phyloP scores from a whole-genome alignment of 257 asterid species.

The Primulina eburnea region DNA sequence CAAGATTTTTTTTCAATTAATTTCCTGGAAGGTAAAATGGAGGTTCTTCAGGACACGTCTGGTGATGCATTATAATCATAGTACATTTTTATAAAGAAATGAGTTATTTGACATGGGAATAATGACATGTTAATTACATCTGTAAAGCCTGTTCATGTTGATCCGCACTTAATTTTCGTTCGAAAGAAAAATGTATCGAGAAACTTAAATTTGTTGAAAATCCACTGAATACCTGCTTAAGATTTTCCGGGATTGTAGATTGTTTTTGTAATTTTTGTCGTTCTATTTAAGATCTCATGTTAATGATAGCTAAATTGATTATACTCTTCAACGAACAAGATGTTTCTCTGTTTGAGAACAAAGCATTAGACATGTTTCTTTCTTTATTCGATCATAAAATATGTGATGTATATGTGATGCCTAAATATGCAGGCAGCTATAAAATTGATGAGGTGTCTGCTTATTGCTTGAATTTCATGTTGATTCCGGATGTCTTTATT shows the following conservation, averaged over 20 bases:
- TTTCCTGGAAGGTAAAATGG: too few species aligned
- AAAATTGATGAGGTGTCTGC: neutral
- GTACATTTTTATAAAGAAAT: neutral
- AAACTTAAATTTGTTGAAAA: neutral
- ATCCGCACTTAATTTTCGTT: neutral
- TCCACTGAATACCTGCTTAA: neutral
- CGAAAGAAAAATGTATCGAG: neutral
- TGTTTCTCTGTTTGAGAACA: neutral
- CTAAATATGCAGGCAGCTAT: constrained; percentile 8
- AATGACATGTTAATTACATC: neutral
- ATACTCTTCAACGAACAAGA: neutral
- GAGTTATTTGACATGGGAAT: neutral
- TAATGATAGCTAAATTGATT: too few species aligned
- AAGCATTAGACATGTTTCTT: neutral
- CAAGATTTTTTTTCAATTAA: too few species aligned
- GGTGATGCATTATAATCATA: too few species aligned
- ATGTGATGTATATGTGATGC: neutral
- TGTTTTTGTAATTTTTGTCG: too few species aligned
- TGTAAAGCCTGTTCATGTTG: neutral
- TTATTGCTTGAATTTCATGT: constrained; percentile 17
- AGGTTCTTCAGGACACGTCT: too few species aligned
- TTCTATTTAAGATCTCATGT: neutral
- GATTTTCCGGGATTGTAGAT: neutral
- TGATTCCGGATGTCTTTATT: constrained; percentile 20
- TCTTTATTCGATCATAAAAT: neutral